phyloP scores from a whole-genome alignment of 108 stramenopile genomes.

The Tribonema minus region DNA sequence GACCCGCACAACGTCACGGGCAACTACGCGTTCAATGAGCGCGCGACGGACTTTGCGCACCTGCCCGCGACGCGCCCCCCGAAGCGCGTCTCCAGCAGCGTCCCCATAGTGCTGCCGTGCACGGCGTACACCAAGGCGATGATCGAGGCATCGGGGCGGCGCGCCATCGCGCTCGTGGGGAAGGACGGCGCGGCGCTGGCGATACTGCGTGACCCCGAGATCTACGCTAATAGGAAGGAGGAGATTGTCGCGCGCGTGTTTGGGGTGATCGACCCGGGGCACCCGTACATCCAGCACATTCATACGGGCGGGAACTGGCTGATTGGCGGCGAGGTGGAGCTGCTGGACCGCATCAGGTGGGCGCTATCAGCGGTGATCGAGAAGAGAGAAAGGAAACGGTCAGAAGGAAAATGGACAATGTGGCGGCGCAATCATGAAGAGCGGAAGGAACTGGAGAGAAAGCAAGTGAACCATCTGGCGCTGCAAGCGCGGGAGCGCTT shows the following conservation, averaged over 20 bases:
- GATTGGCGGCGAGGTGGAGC: slow-evolving; percentile 90
- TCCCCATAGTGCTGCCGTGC: slow-evolving; percentile 86
- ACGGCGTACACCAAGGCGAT: slow-evolving; percentile 77
- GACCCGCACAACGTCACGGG: slow-evolving; percentile 92
- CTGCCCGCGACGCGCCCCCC: slow-evolving; percentile 52
- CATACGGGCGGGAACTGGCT: slow-evolving; percentile 88
- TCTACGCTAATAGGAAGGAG: slow-evolving; percentile 94
- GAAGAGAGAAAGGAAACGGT: no score
- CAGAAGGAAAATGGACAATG: no score
- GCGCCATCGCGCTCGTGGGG: slow-evolving; percentile 81
- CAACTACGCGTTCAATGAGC: slow-evolving; percentile 67
- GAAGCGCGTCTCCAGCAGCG: slow-evolving; percentile 79
- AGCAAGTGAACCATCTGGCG: no score
- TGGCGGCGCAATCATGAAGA: no score
- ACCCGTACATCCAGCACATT: slow-evolving; percentile 92
- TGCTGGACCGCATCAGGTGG: slow-evolving; percentile 75
- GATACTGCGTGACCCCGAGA: slow-evolving; percentile 83
- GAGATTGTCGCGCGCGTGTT: slow-evolving; percentile 88
- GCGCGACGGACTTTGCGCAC: slow-evolving; percentile 69
- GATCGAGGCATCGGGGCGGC: slow-evolving; percentile 68
- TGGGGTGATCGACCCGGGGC: slow-evolving; percentile 90
- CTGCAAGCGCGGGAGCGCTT: no score
- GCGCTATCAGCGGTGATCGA: no score
- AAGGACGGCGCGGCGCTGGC: slow-evolving; percentile 90
- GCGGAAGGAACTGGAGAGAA: no score